Evolutionary conservation across 345 rosid genomes (phyloP), one percentile per base, ranked within the genome.

Genomic region (Eucalyptus camaldulensis): DNA sequence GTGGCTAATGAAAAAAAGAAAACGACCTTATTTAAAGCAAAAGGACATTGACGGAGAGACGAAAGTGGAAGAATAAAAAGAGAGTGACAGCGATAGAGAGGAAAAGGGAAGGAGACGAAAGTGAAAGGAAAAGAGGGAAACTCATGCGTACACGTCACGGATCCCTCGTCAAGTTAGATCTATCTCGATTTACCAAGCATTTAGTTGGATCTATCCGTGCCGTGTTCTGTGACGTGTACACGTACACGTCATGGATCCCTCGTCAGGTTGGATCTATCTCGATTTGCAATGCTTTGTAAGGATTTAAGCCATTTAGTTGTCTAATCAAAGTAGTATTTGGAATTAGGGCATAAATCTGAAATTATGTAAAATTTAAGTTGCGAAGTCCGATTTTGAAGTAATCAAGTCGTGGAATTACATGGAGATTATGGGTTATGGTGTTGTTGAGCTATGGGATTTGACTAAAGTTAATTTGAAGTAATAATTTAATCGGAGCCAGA

Each of bases 401-500:
- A 8, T 58, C 10, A 58, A 58, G 29, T 58, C 0, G 65, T 11
- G 67, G 67, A 25, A 58, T 58, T 25, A 58, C 67, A 58, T 58
- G 7, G n/a, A 58, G 14, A 25, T 58, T 25, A 58, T 58, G n/a
- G 67, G 0, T 25, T 5, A 25, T 58, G 67, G 67, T 27, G n/a
- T 58, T 58, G 14, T 58, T 24, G 67, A 58, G n/a, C 4, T 3
- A 4, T 0, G n/a, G 67, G 67, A 24, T 58, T 58, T 2, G 7
- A 58, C n/a, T 5, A 27, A 5, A 58, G 67, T 58, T 58, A 27
- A 58, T 25, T 25, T 25, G n/a, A 58, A 25, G 67, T 25, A 58
- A 58, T 1, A 27, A 25, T 58, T 25, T 58, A 58, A 3, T 58
- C 1, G 0, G 0, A 56, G 29, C 27, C 62, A 24, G 22, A 56